Evolutionary conservation across 208 protist genomes (phyloP).

Genomic region (Crithidia acanthocephali): DNA sequence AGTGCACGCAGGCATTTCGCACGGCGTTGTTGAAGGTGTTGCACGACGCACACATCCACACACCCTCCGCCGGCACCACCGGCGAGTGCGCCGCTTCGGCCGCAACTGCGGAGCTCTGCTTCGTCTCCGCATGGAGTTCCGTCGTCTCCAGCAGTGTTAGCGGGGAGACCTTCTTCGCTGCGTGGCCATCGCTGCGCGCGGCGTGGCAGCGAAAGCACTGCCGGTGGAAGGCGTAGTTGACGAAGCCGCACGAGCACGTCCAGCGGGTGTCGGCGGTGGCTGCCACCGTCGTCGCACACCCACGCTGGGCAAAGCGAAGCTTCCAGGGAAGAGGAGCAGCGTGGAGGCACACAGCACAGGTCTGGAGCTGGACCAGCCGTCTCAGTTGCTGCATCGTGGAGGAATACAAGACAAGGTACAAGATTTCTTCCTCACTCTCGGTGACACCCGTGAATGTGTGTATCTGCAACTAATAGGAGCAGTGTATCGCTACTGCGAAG

Average conservation of each 20-base stretch:
- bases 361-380: not conserved
- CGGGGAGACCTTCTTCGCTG: not conserved
- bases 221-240: constrained; percentile 64
- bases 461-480: not conserved
- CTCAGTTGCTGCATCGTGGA: constrained; percentile 9
- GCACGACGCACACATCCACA: constrained; percentile 30
- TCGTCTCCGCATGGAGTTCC: not conserved
- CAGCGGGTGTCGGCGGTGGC: constrained; percentile 24
- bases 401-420: constrained; percentile 94
- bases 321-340: not conserved
- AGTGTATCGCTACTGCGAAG: not conserved
- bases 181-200: constrained; percentile 3
- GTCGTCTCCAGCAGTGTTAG: constrained; percentile 12
- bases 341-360: not conserved
- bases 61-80: constrained; percentile 7
- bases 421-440: constrained; percentile 14
- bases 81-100: not conserved
- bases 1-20: constrained; percentile 25
- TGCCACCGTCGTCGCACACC: not conserved
- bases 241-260: constrained; percentile 74
- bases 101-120: not conserved
- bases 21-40: constrained; percentile 32
- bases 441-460: constrained; percentile 17
- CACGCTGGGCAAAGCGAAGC: not conserved
- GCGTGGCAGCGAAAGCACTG: constrained; percentile 71